Base-by-base conservation (phyloP, 352 stramenopile species). In the Elongisporangium senticosum region DNA sequence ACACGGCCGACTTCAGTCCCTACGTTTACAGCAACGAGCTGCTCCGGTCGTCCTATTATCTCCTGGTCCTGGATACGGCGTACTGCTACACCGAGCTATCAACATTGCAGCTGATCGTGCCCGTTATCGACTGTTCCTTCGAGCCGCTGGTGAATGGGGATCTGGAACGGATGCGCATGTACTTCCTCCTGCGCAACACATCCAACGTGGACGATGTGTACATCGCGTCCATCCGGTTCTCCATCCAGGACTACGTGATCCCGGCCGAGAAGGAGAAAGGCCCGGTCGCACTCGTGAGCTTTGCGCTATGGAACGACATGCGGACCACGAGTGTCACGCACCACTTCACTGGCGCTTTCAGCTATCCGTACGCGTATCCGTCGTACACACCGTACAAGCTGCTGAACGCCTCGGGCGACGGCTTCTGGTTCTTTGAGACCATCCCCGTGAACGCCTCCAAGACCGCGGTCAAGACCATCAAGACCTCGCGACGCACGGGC, bases 61-160 rank as follows among this genome's bases (percentile, higher is more conserved):
- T 39, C 3, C 28, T 39, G 28, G 37, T 67, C 6, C 50, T 26
- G 13, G 50, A 61, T 10, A 49, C 63, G 15, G 59, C 64, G 17
- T 82, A 77, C 57, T 70, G 77, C 39, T 40, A 77, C 51, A 62
- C 69, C 1, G 47, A 68, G 23, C 37, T 78, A n/a, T 58, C 47
- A 64, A 71, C 20, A 7, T 71, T 10, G 63, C 7, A 74, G 56
- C 58, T 65, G 3, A 63, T 71, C 53, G 49, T 71, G 24, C 47
- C 51, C 1, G 48, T 71, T 15, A 51, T 74, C 2, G 63, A 74
- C 28, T 74, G 63, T 48, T 69, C 67, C 0, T 71, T 59, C 2
- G 56, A 53, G 22, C 53, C 56, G 2, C 20, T 74, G 19, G 50
- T 71, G 24, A 59, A 33, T 2, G 51, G 43, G 2, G 67, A 74